A percentile compares a stretch with the other conserved stretches of the same genome.
Conservation (phyloP, 163 green algal species). For the Coccomyxa subellipsoidea region DNA sequence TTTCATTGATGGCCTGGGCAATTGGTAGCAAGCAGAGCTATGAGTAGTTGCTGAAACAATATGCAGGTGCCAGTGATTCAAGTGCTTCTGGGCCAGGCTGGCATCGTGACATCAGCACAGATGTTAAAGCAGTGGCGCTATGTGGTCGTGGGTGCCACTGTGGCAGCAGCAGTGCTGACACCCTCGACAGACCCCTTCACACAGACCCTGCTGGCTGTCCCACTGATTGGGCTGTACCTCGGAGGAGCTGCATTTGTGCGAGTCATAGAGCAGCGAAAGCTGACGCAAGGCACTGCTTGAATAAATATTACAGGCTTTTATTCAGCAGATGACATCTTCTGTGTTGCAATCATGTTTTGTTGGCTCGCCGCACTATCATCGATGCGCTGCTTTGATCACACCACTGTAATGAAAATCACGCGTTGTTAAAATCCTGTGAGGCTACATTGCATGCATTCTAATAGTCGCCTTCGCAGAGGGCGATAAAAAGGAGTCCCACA, state of each 20-base stretch:
- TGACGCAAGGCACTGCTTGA: background rate
- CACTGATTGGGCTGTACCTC: slow-evolving; percentile 92
- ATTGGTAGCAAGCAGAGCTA: too few relatives aligned
- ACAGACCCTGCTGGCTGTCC: slow-evolving; percentile 86
- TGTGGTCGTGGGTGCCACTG: slow-evolving; percentile 91
- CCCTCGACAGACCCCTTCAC: slow-evolving; percentile 98
- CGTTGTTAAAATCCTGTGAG: too few relatives aligned
- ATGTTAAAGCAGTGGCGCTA: slow-evolving; percentile 95
- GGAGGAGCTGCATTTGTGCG: slow-evolving; percentile 81
- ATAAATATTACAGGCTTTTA: background rate
- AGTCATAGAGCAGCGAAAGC: slow-evolving; percentile 21
- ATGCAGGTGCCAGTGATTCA: slow-evolving; percentile 95
- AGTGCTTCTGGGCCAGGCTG: slow-evolving; percentile 90
- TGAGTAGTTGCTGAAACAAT: too few relatives aligned
- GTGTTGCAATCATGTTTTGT: too few relatives aligned
- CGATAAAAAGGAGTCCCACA: too few relatives aligned
- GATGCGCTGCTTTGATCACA: too few relatives aligned
- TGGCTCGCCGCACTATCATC: background rate
- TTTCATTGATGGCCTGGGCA: too few relatives aligned
- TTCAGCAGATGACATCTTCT: too few relatives aligned
- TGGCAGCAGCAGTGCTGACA: slow-evolving; percentile 93
- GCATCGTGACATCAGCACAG: slow-evolving; percentile 81
- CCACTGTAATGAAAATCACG: too few relatives aligned
- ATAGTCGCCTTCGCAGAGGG: too few relatives aligned
- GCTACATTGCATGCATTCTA: too few relatives aligned